These are phyloP conservation scores for Ramalina peruviana DNA, from an alignment of 495 filamentous ascomycete species.

Conservation along the genomic window DNA sequence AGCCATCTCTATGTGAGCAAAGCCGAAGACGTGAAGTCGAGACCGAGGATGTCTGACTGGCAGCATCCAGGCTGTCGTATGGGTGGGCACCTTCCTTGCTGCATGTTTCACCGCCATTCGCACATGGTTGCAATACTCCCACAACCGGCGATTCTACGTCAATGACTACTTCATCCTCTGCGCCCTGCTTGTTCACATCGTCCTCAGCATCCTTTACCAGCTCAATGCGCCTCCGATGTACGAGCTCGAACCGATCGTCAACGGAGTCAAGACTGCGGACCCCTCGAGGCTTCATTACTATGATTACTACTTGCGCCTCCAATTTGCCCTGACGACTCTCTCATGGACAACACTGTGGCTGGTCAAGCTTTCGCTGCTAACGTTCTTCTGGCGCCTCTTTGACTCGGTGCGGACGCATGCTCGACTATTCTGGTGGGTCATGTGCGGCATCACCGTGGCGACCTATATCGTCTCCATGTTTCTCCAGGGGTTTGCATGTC, in stretches of 20 bases:
- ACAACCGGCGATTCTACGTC: constrained; percentile 1
- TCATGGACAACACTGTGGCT: constrained; percentile 1
- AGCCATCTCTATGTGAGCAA: not conserved
- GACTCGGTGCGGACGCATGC: constrained; percentile 1
- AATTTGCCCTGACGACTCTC: not conserved
- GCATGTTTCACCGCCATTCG: not conserved
- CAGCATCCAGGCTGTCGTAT: not conserved
- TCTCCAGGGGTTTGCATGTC: not conserved
- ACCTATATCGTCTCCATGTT: constrained; percentile 1
- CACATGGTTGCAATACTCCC: constrained; percentile 1
- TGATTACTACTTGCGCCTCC: not conserved
- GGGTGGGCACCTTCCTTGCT: not conserved
- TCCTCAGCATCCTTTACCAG: not conserved
- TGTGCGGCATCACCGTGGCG: not conserved
- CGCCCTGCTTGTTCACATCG: not conserved
- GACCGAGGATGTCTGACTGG: not conserved
- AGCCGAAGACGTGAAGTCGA: not conserved
- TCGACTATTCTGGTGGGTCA: constrained; percentile 4
- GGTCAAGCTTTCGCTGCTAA: constrained; percentile 2
- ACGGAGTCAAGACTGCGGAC: not conserved
- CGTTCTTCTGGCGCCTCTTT: constrained; percentile 2
- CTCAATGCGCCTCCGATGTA: not conserved
- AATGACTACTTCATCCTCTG: constrained; percentile 3
- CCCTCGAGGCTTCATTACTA: not conserved
- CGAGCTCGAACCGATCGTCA: not conserved